Percentiles rank a stretch among this genome's conserved stretches.
Conservation (phyloP, 148 eudicot species). For the Selenicereus undatus region DNA sequence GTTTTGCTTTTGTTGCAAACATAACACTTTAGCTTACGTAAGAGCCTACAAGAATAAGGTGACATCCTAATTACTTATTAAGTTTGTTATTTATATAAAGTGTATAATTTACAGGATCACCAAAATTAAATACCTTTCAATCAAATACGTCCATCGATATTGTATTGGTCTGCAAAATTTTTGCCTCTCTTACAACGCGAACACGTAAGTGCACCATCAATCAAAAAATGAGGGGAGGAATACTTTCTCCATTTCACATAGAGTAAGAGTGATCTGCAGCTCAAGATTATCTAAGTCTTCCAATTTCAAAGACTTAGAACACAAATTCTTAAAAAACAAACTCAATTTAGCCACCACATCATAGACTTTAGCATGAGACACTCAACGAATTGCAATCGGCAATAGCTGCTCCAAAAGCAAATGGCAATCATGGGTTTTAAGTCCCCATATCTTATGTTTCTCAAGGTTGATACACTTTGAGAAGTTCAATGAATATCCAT, state of each 20-base stretch:
- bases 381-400: no score
- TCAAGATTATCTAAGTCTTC: background rate
- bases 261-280: background rate
- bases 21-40: background rate
- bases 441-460: no score
- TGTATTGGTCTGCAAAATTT: no score
- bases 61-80: no score
- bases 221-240: constrained; percentile 2
- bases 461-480: no score
- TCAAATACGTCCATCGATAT: no score
- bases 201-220: constrained; percentile 8
- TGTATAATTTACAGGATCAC: background rate
- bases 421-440: background rate
- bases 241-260: constrained; percentile 9
- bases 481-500: no score
- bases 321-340: constrained; percentile 1
- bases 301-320: background rate
- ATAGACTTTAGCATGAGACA: no score
- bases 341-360: background rate
- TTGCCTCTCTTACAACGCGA: background rate
- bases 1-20: background rate
- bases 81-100: background rate
- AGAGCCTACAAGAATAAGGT: background rate
- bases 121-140: background rate
- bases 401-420: background rate